A percentile compares a stretch with the other conserved stretches of the same genome.
These are phyloP conservation scores for Mortierella sp. DNA, from an alignment of 371 early-diverging fungal species.

Conservation along the genomic window DNA sequence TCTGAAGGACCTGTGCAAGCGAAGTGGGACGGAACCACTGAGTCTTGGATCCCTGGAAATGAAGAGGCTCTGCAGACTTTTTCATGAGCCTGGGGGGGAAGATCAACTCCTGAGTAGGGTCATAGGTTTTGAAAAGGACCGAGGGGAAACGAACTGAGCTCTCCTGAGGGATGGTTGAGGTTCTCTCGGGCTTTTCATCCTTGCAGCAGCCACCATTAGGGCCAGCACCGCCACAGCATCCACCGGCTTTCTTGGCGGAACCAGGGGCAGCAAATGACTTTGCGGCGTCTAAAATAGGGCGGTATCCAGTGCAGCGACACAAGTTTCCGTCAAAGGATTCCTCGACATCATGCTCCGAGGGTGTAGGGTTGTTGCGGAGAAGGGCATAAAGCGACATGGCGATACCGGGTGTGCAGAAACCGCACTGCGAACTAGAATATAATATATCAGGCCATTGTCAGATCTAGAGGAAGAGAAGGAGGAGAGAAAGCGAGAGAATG, in stretches of 20 bases:
- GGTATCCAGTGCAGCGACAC: constrained; percentile 88
- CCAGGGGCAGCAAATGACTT: constrained; percentile 66
- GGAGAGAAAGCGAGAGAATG: not conserved
- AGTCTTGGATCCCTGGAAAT: constrained; percentile 55
- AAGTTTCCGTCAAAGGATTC: constrained; percentile 87
- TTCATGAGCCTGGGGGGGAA: constrained; percentile 71
- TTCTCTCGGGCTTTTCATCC: constrained; percentile 36
- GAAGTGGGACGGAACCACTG: constrained; percentile 77
- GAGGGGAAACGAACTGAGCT: constrained; percentile 54
- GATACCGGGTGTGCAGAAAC: constrained; percentile 88
- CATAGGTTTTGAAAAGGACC: constrained; percentile 64
- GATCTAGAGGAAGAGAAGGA: not conserved
- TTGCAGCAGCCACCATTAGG: constrained; percentile 59
- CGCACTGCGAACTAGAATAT: constrained; percentile 76
- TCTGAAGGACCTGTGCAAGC: constrained; percentile 65
- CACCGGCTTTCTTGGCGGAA: constrained; percentile 44
- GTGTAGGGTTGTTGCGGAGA: constrained; percentile 72
- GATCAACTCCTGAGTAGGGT: constrained; percentile 69
- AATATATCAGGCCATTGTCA: not conserved
- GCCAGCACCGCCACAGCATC: constrained; percentile 57
- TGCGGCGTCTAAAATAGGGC: constrained; percentile 85
- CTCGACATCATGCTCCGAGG: constrained; percentile 78
- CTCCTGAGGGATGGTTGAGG: constrained; percentile 55
- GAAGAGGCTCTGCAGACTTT: constrained; percentile 58
- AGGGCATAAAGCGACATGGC: constrained; percentile 85